Percentiles rank a stretch among this genome's conserved stretches.
Evolutionary conservation across 23 red algal species (phyloP).

Genomic region (Gracilaria caudata): DNA sequence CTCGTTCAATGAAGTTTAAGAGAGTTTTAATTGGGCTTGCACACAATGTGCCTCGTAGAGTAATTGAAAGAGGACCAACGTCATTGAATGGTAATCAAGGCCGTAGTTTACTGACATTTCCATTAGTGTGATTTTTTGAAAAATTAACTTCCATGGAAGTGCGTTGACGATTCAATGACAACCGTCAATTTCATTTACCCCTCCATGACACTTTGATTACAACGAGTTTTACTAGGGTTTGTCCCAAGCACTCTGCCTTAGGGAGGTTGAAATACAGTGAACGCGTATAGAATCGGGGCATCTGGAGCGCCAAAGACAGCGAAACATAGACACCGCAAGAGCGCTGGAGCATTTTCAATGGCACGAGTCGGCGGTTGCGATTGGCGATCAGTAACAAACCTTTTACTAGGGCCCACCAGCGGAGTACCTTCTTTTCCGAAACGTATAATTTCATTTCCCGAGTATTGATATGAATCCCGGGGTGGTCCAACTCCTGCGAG

Average conservation of each 20-base stretch:
- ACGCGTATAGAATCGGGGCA: constrained; percentile 21
- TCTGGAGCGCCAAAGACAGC: neutral
- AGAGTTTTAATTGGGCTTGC: too few relatives aligned
- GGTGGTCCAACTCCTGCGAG: constrained; percentile 20
- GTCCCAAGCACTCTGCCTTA: too few relatives aligned
- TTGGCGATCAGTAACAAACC: neutral
- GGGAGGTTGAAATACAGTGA: constrained; percentile 28
- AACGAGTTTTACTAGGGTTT: neutral
- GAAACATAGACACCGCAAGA: constrained; percentile 8
- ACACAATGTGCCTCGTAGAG: neutral
- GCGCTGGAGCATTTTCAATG: neutral
- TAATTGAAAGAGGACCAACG: too few relatives aligned
- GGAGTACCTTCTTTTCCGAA: neutral
- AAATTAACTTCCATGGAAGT: too few relatives aligned
- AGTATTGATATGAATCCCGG: constrained; percentile 13
- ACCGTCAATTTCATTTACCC: too few relatives aligned
- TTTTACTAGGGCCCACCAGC: neutral
- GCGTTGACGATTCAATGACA: too few relatives aligned
- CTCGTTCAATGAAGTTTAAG: too few relatives aligned
- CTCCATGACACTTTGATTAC: neutral
- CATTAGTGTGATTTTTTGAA: too few relatives aligned
- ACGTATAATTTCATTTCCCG: neutral
- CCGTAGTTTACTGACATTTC: too few relatives aligned
- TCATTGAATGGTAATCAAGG: too few relatives aligned
- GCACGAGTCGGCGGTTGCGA: neutral